These are phyloP conservation scores for Metschnikowia peoriensis DNA, from an alignment of 805 yeast genomes.

Conservation along the genomic window DNA sequence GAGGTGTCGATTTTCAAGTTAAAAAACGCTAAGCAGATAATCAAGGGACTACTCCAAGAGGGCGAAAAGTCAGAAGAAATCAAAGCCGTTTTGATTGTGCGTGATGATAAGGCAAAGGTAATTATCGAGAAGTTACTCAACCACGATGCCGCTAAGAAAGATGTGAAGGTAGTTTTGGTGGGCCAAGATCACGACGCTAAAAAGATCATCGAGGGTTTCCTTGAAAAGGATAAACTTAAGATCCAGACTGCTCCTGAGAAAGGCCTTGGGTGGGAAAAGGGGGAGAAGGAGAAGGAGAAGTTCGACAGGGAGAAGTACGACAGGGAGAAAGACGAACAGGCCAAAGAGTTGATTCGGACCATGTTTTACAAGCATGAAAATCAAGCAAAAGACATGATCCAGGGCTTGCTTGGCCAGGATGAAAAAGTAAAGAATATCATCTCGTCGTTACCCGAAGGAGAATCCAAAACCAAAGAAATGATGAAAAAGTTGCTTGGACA, in stretches of 20 bases:
- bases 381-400: not conserved
- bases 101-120: not conserved
- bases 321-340: not conserved
- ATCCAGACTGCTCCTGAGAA: not conserved
- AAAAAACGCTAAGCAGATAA: not conserved
- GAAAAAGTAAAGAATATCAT: not conserved
- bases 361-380: not conserved
- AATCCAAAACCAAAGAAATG: not conserved
- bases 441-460: not conserved
- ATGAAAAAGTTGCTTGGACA: not conserved
- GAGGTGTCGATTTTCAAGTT: not conserved
- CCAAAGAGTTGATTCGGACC: not conserved
- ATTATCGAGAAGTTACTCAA: not conserved
- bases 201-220: not conserved
- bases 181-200: not conserved
- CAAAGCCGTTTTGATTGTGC: conserved; percentile 4
- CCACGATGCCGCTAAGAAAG: not conserved
- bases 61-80: not conserved
- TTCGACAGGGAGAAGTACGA: not conserved
- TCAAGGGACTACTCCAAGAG: not conserved
- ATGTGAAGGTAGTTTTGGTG: not conserved
- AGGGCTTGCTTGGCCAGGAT: not conserved
- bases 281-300: too few species aligned
- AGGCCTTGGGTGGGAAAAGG: not conserved
- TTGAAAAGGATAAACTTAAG: not conserved